These are phyloP conservation scores for Prunella vulgaris DNA, from an alignment of 257 asterid genomes.

Conservation along the genomic window DNA sequence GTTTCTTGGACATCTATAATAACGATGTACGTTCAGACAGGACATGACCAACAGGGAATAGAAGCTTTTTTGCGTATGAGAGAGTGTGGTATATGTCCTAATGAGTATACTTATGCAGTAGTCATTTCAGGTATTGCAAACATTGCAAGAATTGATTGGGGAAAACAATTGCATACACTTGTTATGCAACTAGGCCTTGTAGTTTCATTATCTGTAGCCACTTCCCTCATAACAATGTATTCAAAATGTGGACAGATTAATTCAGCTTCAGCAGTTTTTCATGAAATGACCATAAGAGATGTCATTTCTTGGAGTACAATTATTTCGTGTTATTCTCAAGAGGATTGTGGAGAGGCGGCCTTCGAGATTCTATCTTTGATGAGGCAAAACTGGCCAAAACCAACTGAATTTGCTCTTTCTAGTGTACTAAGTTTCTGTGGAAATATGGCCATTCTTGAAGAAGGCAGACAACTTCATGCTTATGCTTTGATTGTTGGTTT, in stretches of 20 bases:
- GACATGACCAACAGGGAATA: slow-evolving; percentile 54
- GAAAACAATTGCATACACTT: slow-evolving; percentile 69
- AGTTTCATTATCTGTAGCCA: slow-evolving; percentile 57
- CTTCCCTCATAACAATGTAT: slow-evolving; percentile 75
- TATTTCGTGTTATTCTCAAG: slow-evolving; percentile 81
- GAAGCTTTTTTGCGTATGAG: slow-evolving; percentile 59
- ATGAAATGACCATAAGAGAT: slow-evolving; percentile 54
- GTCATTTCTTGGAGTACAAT: slow-evolving; percentile 85
- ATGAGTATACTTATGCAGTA: slow-evolving; percentile 79
- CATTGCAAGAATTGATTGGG: slow-evolving; percentile 61
- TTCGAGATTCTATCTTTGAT: slow-evolving; percentile 61
- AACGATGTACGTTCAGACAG: slow-evolving; percentile 56
- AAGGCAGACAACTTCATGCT: slow-evolving; percentile 82
- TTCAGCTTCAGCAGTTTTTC: slow-evolving; percentile 45
- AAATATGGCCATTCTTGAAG: slow-evolving; percentile 68
- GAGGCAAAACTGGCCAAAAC: slow-evolving; percentile 81
- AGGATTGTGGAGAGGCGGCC: slow-evolving; percentile 62
- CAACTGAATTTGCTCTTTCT: slow-evolving; percentile 76
- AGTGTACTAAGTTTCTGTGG: slow-evolving; percentile 77
- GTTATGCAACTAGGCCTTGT: slow-evolving; percentile 52
- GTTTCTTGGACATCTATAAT: slow-evolving; percentile 87
- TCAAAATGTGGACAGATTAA: slow-evolving; percentile 53
- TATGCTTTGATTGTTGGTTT: slow-evolving; percentile 60
- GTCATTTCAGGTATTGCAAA: slow-evolving; percentile 67
- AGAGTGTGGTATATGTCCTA: slow-evolving; percentile 48